A percentile compares a stretch with the other conserved stretches of the same genome.
phyloP scores from a whole-genome alignment of 2,329 filamentous ascomycete genomes.

The Onygena corvina region DNA sequence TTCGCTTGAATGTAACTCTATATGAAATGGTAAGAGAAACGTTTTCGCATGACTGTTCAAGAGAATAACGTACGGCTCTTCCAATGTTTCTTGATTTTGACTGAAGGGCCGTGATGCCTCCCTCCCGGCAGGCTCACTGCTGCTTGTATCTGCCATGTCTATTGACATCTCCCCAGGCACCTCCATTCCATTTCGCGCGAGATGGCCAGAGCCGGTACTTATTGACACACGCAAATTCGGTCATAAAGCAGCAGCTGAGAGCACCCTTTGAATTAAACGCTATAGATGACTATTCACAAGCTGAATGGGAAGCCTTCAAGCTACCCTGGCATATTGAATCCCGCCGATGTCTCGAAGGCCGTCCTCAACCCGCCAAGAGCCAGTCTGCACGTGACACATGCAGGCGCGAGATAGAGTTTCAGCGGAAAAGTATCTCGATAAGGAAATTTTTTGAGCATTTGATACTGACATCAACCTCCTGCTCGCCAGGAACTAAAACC shows the following conservation, averaged over 20 bases:
- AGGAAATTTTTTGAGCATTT: constrained; percentile 10
- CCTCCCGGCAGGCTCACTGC: constrained; percentile 17
- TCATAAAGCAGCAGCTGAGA: neutral
- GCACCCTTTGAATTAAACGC: neutral
- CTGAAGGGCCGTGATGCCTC: neutral
- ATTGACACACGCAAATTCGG: neutral
- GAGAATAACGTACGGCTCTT: constrained; percentile 25
- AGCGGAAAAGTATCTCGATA: constrained; percentile 13
- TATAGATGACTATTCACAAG: no score
- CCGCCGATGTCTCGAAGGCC: no score
- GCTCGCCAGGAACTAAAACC: neutral
- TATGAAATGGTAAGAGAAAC: constrained; percentile 1
- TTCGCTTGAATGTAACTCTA: constrained; percentile 35
- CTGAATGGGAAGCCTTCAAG: no score
- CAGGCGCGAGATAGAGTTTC: constrained; percentile 1
- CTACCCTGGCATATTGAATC: no score
- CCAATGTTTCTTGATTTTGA: constrained; percentile 20
- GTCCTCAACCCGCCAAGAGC: neutral
- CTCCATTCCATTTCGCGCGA: neutral
- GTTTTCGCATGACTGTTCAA: neutral
- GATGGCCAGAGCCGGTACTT: neutral
- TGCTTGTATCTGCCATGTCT: constrained; percentile 16
- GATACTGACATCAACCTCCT: constrained; percentile 8
- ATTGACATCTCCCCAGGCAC: constrained; percentile 15
- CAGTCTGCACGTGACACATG: neutral